These are phyloP conservation scores for Cnidoscolus chayamansa DNA, from an alignment of 441 rosid species.

Conservation along the genomic window DNA sequence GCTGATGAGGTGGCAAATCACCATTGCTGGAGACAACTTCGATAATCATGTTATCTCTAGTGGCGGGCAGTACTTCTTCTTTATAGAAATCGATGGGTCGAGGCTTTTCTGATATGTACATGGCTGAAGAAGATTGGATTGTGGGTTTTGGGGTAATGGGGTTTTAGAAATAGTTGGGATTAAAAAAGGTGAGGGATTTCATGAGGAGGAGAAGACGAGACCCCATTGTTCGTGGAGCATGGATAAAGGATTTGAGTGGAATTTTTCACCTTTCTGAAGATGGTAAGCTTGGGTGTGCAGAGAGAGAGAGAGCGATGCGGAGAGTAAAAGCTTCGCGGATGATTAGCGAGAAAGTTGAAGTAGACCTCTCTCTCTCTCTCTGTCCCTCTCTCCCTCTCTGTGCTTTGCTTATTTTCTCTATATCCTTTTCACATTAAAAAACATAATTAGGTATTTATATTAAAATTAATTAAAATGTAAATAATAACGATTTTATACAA, in stretches of 20 bases:
- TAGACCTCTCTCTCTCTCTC: constrained; percentile 11
- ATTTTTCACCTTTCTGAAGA: not conserved
- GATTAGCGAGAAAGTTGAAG: constrained; percentile 24
- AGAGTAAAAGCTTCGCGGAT: constrained; percentile 33
- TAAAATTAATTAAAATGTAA: too few species aligned
- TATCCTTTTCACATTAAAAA: too few species aligned
- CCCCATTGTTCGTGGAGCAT: not conserved
- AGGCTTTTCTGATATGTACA: constrained; percentile 83
- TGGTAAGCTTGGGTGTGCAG: not conserved
- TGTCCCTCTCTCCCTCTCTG: not conserved
- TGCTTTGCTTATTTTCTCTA: too few species aligned
- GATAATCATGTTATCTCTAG: constrained; percentile 83
- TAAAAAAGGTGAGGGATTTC: constrained; percentile 23
- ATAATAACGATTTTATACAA: too few species aligned
- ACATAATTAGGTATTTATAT: too few species aligned
- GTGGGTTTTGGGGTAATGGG: not conserved
- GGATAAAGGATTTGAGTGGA: not conserved
- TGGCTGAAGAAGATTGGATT: constrained; percentile 18
- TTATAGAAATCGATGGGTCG: constrained; percentile 70
- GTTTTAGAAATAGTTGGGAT: not conserved
- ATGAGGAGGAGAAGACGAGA: constrained; percentile 5
- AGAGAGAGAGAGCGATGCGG: constrained; percentile 27
- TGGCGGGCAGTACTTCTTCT: constrained; percentile 43
- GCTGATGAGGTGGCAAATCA: constrained; percentile 51
- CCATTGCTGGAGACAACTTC: constrained; percentile 60